Conservation (phyloP, 805 yeast genomes). For the Naumovozyma baii region DNA sequence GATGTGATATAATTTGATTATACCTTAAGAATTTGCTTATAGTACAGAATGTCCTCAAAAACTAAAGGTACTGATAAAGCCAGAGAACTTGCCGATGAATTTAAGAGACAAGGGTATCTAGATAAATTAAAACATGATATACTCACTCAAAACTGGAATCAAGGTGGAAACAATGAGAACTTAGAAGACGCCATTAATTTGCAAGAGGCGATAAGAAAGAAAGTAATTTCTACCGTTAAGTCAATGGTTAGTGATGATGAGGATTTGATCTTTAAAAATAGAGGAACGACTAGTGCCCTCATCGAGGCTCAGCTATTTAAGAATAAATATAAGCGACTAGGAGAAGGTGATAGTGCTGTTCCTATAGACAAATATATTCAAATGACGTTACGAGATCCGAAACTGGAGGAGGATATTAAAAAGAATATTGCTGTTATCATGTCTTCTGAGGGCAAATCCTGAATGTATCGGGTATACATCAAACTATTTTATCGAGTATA, state of each 20-base stretch:
- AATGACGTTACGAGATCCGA: conserved; percentile 12
- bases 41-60: neutral
- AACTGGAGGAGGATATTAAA: conserved; percentile 13
- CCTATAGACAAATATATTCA: conserved; percentile 16
- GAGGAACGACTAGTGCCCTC: conserved; percentile 28
- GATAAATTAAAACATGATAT: conserved; percentile 25
- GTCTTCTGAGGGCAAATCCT: neutral
- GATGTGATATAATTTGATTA: too few relatives aligned
- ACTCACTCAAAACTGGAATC: conserved; percentile 8
- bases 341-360: conserved; percentile 11
- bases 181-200: conserved; percentile 5
- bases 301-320: conserved; percentile 27
- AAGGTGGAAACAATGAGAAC: neutral
- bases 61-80: conserved; percentile 14
- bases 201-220: conserved; percentile 14
- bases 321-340: conserved; percentile 18
- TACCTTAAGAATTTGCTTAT: neutral
- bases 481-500: too few relatives aligned
- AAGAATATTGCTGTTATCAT: conserved; percentile 4
- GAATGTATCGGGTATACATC: neutral
- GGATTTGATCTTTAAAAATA: conserved; percentile 24
- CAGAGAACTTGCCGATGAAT: conserved; percentile 20
- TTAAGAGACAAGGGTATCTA: conserved; percentile 27
- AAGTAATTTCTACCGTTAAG: conserved; percentile 18
- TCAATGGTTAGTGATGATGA: conserved; percentile 25